Base-by-base conservation (phyloP, 2,329 filamentous ascomycete genomes). In the Hymenoscyphus scutula region DNA sequence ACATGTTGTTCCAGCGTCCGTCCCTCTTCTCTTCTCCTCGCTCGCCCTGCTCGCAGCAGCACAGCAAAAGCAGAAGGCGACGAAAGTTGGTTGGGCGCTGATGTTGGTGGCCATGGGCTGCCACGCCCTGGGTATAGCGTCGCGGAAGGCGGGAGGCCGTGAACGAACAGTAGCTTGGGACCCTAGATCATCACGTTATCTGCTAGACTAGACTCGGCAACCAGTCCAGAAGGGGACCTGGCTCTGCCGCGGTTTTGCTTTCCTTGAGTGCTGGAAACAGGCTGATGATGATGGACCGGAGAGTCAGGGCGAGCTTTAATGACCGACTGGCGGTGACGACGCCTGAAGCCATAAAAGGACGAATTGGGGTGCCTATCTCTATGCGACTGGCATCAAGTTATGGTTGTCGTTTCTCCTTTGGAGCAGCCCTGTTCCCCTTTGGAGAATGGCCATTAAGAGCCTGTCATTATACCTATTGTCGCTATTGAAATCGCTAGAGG, bases 121-220 rank as follows among this genome's bases (percentile, higher is more conserved):
- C 17, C 29, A 45, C 17, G 45, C n/a, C 57, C 41, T 48, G 58
- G 59, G 59, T 55, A 55, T 61, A 65, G 58, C 61, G 62, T 56
- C 64, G 66, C 67, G 69, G 68, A 70, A 70, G 61, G 61, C 69
- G 69, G 69, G 68, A 65, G 65, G 56, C 68, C 67, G 64, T 65
- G 68, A 61, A 62, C 59, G 61, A 45, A 23, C 41, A 48, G 41
- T 23, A 10, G 53, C 53, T n/a, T 19, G 53, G 54, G 30, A 48
- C 59, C 62, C 69, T 67, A 60, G 65, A 66, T 61, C 60, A 70
- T 68, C 68, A 69, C 68, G 66, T 69, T 70, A 67, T 69, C 64
- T 59, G 62, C 64, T 61, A 58, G 37, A 45, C 41, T 45, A 58
- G 37, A 48, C 41, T 48, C n/a, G 41, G 41, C 41, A 48, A 25